Base-by-base conservation (phyloP, 371 early-diverging fungal genomes). In the Mucor indicus region DNA sequence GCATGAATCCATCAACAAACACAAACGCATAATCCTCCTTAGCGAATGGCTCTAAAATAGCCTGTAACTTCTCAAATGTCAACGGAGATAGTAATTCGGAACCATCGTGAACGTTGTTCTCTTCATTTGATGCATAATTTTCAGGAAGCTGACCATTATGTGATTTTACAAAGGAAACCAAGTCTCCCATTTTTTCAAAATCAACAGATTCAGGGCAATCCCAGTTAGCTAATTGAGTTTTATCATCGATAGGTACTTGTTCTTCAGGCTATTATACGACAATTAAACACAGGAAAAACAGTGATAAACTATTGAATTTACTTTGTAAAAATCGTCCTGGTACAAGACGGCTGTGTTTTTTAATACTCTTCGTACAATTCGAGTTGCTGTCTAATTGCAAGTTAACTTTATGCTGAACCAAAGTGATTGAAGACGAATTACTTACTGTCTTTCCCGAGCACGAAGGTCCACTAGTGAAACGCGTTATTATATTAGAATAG, bases 261-360 rank as follows among this genome's bases (percentile, higher is more conserved):
- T 39, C 51, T 30, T 86, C 85, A 1, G 79, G 63, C 84, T 82
- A 48, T n/a, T n/a, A n/a, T n/a, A n/a, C n/a, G n/a, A n/a, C n/a
- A n/a, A n/a, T n/a, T n/a, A n/a, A 16, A 24, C 5, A 35, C 10
- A 22, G 6, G 12, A 17, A 23, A 15, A 13, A 44, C 3, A 24
- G 0, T 24, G 13, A 15, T 31, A 16, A 2, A 4, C 7, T 20
- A 45, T 37, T 1, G 10, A 12, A 12, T 20, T 32, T 65, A 81
- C 84, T 55, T 85, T 82, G 69, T 85, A 93, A 64, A 81, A 91
- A 50, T 88, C 83, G 67, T 93, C 95, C 61, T 94, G 92, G 59
- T 90, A 90, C 21, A 92, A 60, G 16, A 90, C 63, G 8, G 72
- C 65, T 12, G 75, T 62, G 25, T 83, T 75, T 3, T 87, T 81